Evolutionary conservation across 2,329 filamentous ascomycete genomes (phyloP), one percentile per base, ranked within the genome.

Genomic region (Aspergillus sp.): DNA sequence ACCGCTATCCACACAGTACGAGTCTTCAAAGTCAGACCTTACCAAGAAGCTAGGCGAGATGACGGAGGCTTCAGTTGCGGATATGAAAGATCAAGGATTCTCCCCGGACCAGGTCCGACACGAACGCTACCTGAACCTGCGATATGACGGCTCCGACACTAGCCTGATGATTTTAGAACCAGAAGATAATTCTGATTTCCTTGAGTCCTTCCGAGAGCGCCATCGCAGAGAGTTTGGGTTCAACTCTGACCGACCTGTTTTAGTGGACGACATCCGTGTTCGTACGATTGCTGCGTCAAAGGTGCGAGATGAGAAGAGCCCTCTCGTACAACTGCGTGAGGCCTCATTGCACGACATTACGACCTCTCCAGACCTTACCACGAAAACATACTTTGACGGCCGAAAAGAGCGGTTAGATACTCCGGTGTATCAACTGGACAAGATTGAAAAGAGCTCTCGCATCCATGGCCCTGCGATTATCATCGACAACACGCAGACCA

Each of bases 221-320:
- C 93, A 97, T 71, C 87, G 90, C 49, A 90, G 93, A 67, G 93
- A 97, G 68, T 97, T 97, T 70, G 91, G 91, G 0, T 97, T 97
- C 70, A 95, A 90, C 0, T 86, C 86, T 14, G 90, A 96, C 53
- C 83, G 92, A 51, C 89, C 96, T 55, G 89, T 96, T 48, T 90
- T 96, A 37, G 84, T 97, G 2, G 93, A 96, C 60, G 93, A 96
- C 70, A 90, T 97, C 4, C 86, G 93, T 50, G 90, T 93, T 3
- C 85, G 93, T 50, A 91, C 91, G 6, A 96, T 96, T 59, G 92
- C 90, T 77, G 86, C 45, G 74, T 84, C 12, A 75, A 82, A 23
- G 77, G 80, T 60, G 72, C 84, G 61, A 88, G 90, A 73, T 77
- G 84, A 57, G 85, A 91, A 70, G 82, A 83, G 78, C 6, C 84